phyloP scores from a whole-genome alignment of 2,329 filamentous ascomycete genomes.

The Aspergillus neotritici region DNA sequence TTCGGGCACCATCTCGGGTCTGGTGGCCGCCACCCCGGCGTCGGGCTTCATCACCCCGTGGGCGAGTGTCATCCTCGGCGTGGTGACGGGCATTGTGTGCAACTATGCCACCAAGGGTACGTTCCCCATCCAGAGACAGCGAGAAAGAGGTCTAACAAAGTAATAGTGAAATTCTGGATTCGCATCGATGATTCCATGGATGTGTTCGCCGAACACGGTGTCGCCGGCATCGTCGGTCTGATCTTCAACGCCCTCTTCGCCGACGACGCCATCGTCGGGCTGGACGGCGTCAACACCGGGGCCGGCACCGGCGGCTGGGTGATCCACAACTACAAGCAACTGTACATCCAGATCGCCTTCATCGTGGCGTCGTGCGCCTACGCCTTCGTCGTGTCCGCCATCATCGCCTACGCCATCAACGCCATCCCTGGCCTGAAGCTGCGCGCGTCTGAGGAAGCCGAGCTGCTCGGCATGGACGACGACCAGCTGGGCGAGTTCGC shows the following conservation, averaged over 20 bases:
- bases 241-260: constrained; percentile 72
- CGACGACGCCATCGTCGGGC: constrained; percentile 65
- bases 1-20: constrained; percentile 78
- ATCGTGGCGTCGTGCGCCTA: constrained; percentile 60
- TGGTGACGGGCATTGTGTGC: constrained; percentile 61
- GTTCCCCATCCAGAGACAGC: constrained; percentile 32
- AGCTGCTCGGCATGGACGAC: constrained; percentile 59
- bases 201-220: constrained; percentile 82
- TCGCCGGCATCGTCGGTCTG: constrained; percentile 77
- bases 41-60: constrained; percentile 71
- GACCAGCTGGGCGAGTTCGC: constrained; percentile 49
- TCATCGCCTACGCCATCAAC: constrained; percentile 67
- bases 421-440: constrained; percentile 65
- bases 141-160: not conserved
- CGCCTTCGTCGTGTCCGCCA: constrained; percentile 61
- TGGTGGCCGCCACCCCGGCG: constrained; percentile 81
- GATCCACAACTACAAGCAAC: constrained; percentile 63
- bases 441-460: constrained; percentile 60
- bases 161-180: constrained; percentile 64
- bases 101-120: constrained; percentile 85
- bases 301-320: constrained; percentile 59
- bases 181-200: constrained; percentile 83
- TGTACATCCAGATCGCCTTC: constrained; percentile 67
- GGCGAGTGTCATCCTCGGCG: constrained; percentile 57
- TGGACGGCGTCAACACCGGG: constrained; percentile 59